Percentiles rank a stretch among this genome's conserved stretches.
phyloP scores from a whole-genome alignment of 768 basidiomycete genomes.

The Trametes cubensis region DNA sequence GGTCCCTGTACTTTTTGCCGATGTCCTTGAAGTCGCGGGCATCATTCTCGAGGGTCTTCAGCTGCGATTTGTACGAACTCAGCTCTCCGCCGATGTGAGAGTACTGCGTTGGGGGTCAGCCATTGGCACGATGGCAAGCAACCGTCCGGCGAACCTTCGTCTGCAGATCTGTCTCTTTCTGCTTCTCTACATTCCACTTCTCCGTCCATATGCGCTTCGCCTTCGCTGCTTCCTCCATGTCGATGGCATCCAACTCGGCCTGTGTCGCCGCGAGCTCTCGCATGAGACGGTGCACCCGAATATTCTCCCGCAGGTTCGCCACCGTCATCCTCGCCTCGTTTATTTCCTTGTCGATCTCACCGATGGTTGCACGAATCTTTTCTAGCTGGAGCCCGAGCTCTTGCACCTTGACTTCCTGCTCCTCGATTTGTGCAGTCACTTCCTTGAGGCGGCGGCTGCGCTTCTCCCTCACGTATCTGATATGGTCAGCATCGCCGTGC shows the following conservation, averaged over 20 bases:
- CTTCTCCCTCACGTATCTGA: slow-evolving; percentile 75
- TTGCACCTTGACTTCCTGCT: slow-evolving; percentile 48
- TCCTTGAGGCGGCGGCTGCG: slow-evolving; percentile 62
- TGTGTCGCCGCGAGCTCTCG: slow-evolving; percentile 69
- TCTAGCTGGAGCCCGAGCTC: slow-evolving; percentile 46
- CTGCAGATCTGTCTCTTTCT: slow-evolving; percentile 71
- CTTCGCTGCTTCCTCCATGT: slow-evolving; percentile 85
- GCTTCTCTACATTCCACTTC: slow-evolving; percentile 71
- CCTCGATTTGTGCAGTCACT: slow-evolving; percentile 55
- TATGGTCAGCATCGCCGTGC: neutral
- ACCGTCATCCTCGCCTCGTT: slow-evolving; percentile 70
- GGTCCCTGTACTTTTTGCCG: slow-evolving; percentile 83
- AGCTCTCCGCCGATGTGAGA: slow-evolving; percentile 86
- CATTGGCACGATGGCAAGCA: neutral
- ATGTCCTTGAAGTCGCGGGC: slow-evolving; percentile 86
- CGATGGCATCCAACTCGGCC: slow-evolving; percentile 69
- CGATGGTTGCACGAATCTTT: slow-evolving; percentile 46
- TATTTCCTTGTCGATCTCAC: slow-evolving; percentile 74
- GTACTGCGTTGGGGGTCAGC: slow-evolving; percentile 49
- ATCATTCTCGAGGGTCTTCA: slow-evolving; percentile 68
- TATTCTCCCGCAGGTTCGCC: slow-evolving; percentile 80
- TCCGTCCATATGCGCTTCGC: slow-evolving; percentile 85
- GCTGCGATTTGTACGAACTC: slow-evolving; percentile 66
- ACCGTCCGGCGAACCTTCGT: slow-evolving; percentile 53
- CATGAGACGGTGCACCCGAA: slow-evolving; percentile 70